These are phyloP conservation scores for Globisporangium barbulae DNA, from an alignment of 352 stramenopile species.

Conservation along the genomic window DNA sequence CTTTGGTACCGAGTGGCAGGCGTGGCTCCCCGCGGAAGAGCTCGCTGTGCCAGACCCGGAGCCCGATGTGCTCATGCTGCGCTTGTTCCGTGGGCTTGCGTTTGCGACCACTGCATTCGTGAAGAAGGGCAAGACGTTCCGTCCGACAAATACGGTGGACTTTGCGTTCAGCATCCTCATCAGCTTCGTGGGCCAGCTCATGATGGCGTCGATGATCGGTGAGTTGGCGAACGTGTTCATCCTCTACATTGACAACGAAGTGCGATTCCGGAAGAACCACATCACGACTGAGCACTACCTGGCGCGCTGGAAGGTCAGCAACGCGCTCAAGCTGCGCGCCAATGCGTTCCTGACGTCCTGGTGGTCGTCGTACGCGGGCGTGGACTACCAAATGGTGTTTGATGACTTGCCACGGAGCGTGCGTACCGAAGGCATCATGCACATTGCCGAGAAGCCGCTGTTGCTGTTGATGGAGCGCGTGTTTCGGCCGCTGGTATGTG, in stretches of 20 bases:
- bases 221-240: slow-evolving; percentile 66
- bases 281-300: slow-evolving; percentile 53
- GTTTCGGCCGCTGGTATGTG: slow-evolving; percentile 32
- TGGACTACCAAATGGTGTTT: slow-evolving; percentile 59
- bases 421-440: slow-evolving; percentile 41
- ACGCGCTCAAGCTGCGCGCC: slow-evolving; percentile 31
- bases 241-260: slow-evolving; percentile 57
- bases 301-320: slow-evolving; percentile 35
- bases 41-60: slow-evolving; percentile 26
- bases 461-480: slow-evolving; percentile 36
- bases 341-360: slow-evolving; percentile 48
- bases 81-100: slow-evolving; percentile 44
- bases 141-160: slow-evolving; percentile 36
- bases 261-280: slow-evolving; percentile 72
- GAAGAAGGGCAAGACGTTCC: slow-evolving; percentile 56
- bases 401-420: slow-evolving; percentile 46
- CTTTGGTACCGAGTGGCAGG: slow-evolving; percentile 50
- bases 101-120: slow-evolving; percentile 58
- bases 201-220: slow-evolving; percentile 78
- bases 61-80: slow-evolving; percentile 30
- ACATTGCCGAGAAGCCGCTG: slow-evolving; percentile 44
- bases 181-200: slow-evolving; percentile 51
- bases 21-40: slow-evolving; percentile 36
- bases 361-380: slow-evolving; percentile 55
- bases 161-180: slow-evolving; percentile 49